phyloP scores from a whole-genome alignment of 495 filamentous ascomycete species.

The Lophiotrema nucula region DNA sequence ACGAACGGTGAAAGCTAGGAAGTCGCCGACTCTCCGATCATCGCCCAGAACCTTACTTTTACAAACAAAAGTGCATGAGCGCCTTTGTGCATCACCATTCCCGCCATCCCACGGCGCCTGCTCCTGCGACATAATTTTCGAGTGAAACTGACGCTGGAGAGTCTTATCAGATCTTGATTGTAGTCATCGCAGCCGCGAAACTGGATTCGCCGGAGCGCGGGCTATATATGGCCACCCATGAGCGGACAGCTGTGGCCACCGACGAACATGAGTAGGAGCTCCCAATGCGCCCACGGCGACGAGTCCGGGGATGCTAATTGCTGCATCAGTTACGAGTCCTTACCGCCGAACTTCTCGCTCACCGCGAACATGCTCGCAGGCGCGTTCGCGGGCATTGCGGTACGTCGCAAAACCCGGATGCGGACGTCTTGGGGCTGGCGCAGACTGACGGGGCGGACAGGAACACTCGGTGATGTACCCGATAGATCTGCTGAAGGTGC shows the following conservation, averaged over 20 bases:
- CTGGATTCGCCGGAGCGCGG: constrained; percentile 24
- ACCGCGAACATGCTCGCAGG: constrained; percentile 83
- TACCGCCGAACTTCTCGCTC: constrained; percentile 68
- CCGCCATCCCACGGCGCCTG: not conserved
- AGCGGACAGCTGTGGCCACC: constrained; percentile 37
- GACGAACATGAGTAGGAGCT: constrained; percentile 42
- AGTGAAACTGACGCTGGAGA: not conserved
- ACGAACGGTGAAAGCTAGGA: not conserved
- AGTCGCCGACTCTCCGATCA: not conserved
- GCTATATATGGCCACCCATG: constrained; percentile 41
- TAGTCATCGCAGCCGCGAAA: not conserved
- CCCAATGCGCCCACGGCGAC: not conserved
- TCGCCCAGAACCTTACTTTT: constrained; percentile 10
- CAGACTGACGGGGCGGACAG: constrained; percentile 30
- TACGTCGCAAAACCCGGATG: constrained; percentile 48
- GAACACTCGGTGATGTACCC: constrained; percentile 98
- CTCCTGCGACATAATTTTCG: no score
- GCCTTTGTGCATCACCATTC: not conserved
- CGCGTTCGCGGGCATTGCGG: constrained; percentile 95
- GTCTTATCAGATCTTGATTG: not conserved
- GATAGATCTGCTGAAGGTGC: constrained; percentile 95
- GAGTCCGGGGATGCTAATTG: not conserved
- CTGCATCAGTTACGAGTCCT: constrained; percentile 61
- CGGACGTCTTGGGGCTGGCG: not conserved
- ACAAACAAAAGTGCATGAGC: constrained; percentile 12